Evolutionary conservation across 768 basidiomycete genomes (phyloP), one percentile per base, ranked within the genome.

Genomic region (Clitopilus passeckerianus): DNA sequence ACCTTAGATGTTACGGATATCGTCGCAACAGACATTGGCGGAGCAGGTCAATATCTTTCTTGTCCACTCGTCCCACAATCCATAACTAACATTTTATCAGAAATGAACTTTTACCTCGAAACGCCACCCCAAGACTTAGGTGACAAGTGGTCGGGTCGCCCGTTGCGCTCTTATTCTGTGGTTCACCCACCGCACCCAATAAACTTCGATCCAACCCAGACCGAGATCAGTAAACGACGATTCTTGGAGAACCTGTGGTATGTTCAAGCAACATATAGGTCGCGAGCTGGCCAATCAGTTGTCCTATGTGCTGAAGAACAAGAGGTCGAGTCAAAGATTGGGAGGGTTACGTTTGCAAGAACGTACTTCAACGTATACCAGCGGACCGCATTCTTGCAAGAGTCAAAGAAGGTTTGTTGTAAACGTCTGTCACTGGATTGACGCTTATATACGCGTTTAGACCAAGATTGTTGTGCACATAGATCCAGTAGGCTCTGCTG

Each of bases 361-460:
- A 87, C 91, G n/a, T 96, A 89, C 70, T 95, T 86, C 75, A 95
- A 95, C 66, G 82, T 96, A 16, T 96, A 95, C 69, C 86, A 91
- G 65, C 79, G 91, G 43, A 89, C 84, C 10, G 86, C 87, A 2
- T 94, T 91, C 68, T 73, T 94, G 9, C 84, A 86, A 65, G 90
- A 93, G 66, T 74, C 75, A 2, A 89, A 85, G 72, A 95, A 95
- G 84, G 94, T 93, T 54, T 58, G 50, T 37, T 18, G 18, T 53
- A 34, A 24, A 18, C 63, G 22, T 52, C 57, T 53, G 50, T 52
- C 56, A 53, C n/a, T 54, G 50, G 34, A 24, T 59, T 59, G 9
- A 56, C 54, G 16, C n/a, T 54, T 34, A 34, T 20, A 54, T 41
- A 9, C 58, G 2, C 46, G 5, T 50, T 6, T 64, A 96, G 94